Base-by-base conservation (phyloP, 1,284 basidiomycete genomes). In the Puccinia polysora region DNA sequence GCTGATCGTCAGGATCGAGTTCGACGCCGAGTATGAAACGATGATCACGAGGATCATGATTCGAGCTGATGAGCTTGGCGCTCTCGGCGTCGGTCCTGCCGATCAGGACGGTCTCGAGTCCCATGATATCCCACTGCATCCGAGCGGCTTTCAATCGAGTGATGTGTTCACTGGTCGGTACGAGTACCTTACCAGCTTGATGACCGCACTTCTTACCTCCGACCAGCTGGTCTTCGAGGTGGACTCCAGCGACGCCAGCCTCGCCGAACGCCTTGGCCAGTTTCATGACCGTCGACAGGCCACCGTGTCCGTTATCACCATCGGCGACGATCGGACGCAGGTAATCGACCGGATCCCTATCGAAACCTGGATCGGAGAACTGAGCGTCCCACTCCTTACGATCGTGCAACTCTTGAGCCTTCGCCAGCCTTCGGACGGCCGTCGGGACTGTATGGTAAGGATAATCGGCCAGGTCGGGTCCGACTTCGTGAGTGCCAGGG, bases 171-270 rank as follows among this genome's bases (percentile, higher is more conserved):
- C 88, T 90, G 2, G 89, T 87, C 14, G 92, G 91, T 1, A 95
- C 91, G 67, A 95, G 84, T 49, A 95, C 91, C 81, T 95, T 95
- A 72, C 91, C 91, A n/a, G 88, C 89, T 77, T 94, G 85, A 82
- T 95, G 91, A n/a, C 91, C 91, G 78, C 91, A 95, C 85, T 92
- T 92, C 82, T 92, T 92, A 52, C 91, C 89, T 36, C 92, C 92
- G 75, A 92, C 91, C 10, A 93, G 84, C 80, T 95, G 91, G 80
- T 95, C 92, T 80, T 95, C 91, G 58, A 95, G 82, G 80, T 95
- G 91, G 73, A 95, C 89, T 38, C 85, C 91, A 15, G 91, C 85
- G 3, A 90, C 89, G 63, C 91, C 91, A 73, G 90, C 89, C 82
- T 95, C 91, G 28, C 89, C 91, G 78, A 95, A 95, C 40, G 91